phyloP scores from a whole-genome alignment of 2,329 filamentous ascomycete genomes.

The Verruconis gallopava region DNA sequence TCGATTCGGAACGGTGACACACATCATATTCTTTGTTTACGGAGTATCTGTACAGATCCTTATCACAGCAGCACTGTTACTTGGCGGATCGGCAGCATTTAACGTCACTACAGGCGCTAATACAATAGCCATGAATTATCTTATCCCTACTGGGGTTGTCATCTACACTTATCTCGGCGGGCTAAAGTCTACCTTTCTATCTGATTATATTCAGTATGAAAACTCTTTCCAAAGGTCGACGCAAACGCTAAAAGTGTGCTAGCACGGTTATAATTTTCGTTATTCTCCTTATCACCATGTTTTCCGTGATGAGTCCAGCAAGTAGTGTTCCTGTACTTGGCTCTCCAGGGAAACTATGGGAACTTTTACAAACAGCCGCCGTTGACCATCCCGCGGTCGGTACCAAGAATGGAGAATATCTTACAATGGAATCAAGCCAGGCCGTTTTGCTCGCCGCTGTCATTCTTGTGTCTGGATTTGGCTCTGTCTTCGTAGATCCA shows the following conservation, averaged over 20 bases:
- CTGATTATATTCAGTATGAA: slow-evolving; percentile 2
- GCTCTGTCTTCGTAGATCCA: slow-evolving; percentile 10
- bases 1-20: slow-evolving; percentile 2
- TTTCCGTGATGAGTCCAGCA: slow-evolving; percentile 5
- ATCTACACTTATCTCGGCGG: slow-evolving; percentile 6
- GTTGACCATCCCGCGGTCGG: background rate
- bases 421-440: slow-evolving; percentile 8
- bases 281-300: slow-evolving; percentile 8
- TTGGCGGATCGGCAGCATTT: slow-evolving; percentile 1
- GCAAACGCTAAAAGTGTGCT: no score
- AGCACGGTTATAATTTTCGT: slow-evolving; percentile 7
- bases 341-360: slow-evolving; percentile 9
- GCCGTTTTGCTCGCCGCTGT: slow-evolving; percentile 6
- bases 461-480: slow-evolving; percentile 8
- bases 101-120: slow-evolving; percentile 3
- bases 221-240: background rate
- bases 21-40: slow-evolving; percentile 3
- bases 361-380: slow-evolving; percentile 5
- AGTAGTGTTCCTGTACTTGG: slow-evolving; percentile 4
- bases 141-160: slow-evolving; percentile 3
- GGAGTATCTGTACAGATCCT: slow-evolving; percentile 5
- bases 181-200: background rate
- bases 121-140: slow-evolving; percentile 4
- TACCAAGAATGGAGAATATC: slow-evolving; percentile 5
- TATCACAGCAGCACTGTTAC: slow-evolving; percentile 4